Percentiles rank a stretch among this genome's conserved stretches.
Evolutionary conservation across 495 filamentous ascomycete genomes (phyloP).

Genomic region (Tetracladium setigerum): DNA sequence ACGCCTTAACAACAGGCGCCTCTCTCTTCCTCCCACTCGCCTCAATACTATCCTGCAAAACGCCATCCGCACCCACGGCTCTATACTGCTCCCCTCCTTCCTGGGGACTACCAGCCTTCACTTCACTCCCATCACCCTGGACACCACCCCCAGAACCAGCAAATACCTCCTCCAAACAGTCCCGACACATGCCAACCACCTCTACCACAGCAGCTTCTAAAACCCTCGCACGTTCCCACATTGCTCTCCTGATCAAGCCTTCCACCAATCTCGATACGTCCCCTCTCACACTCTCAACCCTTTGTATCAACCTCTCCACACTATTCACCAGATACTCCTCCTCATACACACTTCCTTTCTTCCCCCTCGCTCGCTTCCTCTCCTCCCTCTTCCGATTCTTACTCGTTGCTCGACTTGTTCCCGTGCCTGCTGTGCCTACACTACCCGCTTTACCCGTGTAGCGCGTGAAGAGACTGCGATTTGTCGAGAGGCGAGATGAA

Average conservation of each 20-base stretch:
- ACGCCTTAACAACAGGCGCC: conserved; percentile 34
- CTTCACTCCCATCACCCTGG: conserved; percentile 18
- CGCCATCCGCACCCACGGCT: conserved; percentile 38
- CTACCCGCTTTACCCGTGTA: conserved; percentile 65
- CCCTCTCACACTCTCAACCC: conserved; percentile 59
- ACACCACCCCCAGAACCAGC: too few relatives aligned
- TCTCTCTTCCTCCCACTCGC: conserved; percentile 35
- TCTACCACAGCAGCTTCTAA: conserved; percentile 65
- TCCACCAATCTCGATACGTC: conserved; percentile 69
- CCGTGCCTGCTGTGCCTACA: conserved; percentile 57
- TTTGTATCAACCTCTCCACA: conserved; percentile 73
- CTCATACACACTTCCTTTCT: conserved; percentile 95
- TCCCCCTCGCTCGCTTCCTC: conserved; percentile 86
- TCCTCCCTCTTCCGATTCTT: conserved; percentile 84
- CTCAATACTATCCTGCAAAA: conserved; percentile 40
- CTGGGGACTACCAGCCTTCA: conserved; percentile 2
- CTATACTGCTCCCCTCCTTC: conserved; percentile 21
- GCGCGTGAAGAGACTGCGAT: conserved; percentile 77
- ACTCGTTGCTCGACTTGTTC: conserved; percentile 63
- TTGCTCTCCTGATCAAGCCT: conserved; percentile 65
- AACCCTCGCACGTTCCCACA: conserved; percentile 79
- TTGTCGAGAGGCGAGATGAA: conserved; percentile 69
- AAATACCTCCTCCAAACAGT: conserved; percentile 63
- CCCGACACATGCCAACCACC: conserved; percentile 58
- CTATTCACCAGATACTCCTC: conserved; percentile 93